Evolutionary conservation across 176 grass and related monocot species (phyloP).

Genomic region (Lolium perenne): DNA sequence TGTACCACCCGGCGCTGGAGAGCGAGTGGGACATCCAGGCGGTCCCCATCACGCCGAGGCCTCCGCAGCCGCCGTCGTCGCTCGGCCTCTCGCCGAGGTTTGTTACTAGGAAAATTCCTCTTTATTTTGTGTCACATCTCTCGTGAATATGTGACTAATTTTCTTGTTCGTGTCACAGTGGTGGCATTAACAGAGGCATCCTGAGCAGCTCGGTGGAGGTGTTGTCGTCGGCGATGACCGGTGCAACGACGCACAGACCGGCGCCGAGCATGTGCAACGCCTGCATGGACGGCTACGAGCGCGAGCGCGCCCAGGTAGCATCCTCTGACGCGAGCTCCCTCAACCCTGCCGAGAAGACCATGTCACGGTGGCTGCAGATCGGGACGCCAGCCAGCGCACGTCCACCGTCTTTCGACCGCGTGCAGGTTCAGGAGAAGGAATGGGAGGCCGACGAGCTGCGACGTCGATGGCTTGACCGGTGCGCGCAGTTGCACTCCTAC

Average conservation of each 20-base stretch:
- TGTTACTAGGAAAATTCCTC: background rate
- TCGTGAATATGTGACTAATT: background rate
- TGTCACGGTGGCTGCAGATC: conserved; percentile 71
- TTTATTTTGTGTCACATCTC: background rate
- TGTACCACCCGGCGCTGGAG: conserved; percentile 82
- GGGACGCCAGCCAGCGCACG: conserved; percentile 48
- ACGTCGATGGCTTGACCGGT: conserved; percentile 56
- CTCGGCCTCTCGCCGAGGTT: conserved; percentile 60
- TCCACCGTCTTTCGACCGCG: conserved; percentile 13
- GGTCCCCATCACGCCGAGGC: conserved; percentile 68
- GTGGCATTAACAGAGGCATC: conserved; percentile 55
- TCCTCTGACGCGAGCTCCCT: background rate
- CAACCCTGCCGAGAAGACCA: conserved; percentile 31
- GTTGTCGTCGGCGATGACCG: conserved; percentile 56
- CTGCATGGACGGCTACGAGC: conserved; percentile 57
- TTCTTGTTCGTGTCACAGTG: conserved; percentile 37
- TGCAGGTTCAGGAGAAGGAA: conserved; percentile 61
- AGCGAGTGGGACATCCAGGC: conserved; percentile 88
- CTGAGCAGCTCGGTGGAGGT: conserved; percentile 71
- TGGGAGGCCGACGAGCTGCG: conserved; percentile 55
- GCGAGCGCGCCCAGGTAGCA: conserved; percentile 44
- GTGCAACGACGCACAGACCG: conserved; percentile 43
- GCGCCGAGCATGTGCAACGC: conserved; percentile 54
- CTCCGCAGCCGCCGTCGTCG: conserved; percentile 48
- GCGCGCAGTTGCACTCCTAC: conserved; percentile 52